Percentiles rank a stretch among this genome's conserved stretches.
Conservation (phyloP, 78 protist species). For the Fonticula alba region DNA sequence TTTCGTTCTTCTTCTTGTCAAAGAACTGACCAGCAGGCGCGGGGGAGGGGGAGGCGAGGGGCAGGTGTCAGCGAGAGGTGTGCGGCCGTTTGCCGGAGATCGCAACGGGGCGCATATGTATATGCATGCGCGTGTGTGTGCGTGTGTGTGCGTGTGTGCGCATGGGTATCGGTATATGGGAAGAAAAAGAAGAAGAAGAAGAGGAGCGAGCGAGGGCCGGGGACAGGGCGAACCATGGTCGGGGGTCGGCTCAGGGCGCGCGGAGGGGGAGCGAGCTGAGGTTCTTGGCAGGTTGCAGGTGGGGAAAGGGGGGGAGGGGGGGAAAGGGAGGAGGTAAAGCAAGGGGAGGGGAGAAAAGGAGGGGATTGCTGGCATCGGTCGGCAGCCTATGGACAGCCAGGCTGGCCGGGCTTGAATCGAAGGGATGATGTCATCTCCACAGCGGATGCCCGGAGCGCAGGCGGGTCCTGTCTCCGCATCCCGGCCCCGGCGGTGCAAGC, state of each 20-base stretch:
- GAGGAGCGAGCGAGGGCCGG: background rate
- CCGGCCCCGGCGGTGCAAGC: no score
- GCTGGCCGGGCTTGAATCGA: no score
- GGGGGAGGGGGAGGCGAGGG: conserved; percentile 3
- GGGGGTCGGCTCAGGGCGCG: background rate
- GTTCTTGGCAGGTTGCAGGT: background rate
- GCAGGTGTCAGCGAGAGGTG: background rate
- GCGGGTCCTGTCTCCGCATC: no score
- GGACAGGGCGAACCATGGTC: background rate
- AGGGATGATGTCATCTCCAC: no score
- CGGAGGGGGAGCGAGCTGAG: background rate
- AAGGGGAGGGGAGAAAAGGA: no score
- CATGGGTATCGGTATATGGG: background rate
- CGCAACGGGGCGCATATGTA: background rate
- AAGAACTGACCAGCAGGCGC: background rate
- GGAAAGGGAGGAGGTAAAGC: background rate
- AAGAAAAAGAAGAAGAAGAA: background rate
- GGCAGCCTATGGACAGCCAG: no score
- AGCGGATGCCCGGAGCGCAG: no score
- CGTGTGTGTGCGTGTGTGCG: background rate
- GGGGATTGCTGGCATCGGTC: no score
- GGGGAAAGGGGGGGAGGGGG: background rate
- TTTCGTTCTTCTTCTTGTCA: conserved; percentile 14
- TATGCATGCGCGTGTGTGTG: conserved; percentile 1
- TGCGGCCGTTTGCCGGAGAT: background rate